Base-by-base conservation (phyloP, 106 monocot species). In the Dioscorea dumetorum region DNA sequence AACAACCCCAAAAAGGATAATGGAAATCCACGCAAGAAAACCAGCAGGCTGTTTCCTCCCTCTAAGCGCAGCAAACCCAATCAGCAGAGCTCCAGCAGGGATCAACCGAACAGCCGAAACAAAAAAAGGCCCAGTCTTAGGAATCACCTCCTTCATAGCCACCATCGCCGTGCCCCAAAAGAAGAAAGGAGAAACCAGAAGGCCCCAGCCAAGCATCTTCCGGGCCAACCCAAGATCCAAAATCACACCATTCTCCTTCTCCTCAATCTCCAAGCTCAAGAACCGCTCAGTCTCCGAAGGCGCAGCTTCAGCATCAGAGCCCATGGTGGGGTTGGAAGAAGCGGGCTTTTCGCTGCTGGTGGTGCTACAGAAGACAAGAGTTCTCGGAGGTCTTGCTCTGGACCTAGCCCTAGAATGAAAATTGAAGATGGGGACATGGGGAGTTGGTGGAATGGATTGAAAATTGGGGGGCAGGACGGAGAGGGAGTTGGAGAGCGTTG, bases 131-230 rank as follows among this genome's bases (percentile, higher is more conserved):
- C 97, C 97, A 3, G 89, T 83, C 75, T 84, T 92, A 22, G 88
- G 92, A 12, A 97, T 82, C 61, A 97, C 97, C 86, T 69, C 97
- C 89, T 97, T 97, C 97, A 97, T 97, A 12, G 87, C 91, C 53
- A 97, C 97, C 97, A 97, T 97, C 28, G 97, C 78, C 48, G 97
- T 92, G 22, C 97, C 97, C 97, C 97, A 97, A 69, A 97, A 97
- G 78, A 97, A 97, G 82, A 97, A 97, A 2, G 97, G 97, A 8
- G 97, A 97, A 16, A 97, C 60, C 70, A 97, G 66, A 17, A 92
- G 64, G 51, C 63, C 79, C 86, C 89, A 92, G 20, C 85, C 89
- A 61, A 50, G 13, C 4, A 62, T 60, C 69, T 62, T 74, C 57
- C 53, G 51, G 4, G 51, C 59, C 50, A 78, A 62, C 22, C 69